A percentile compares a stretch with the other conserved stretches of the same genome.
Evolutionary conservation across 148 eudicot genomes (phyloP).

Genomic region (Heliosperma pusillum): DNA sequence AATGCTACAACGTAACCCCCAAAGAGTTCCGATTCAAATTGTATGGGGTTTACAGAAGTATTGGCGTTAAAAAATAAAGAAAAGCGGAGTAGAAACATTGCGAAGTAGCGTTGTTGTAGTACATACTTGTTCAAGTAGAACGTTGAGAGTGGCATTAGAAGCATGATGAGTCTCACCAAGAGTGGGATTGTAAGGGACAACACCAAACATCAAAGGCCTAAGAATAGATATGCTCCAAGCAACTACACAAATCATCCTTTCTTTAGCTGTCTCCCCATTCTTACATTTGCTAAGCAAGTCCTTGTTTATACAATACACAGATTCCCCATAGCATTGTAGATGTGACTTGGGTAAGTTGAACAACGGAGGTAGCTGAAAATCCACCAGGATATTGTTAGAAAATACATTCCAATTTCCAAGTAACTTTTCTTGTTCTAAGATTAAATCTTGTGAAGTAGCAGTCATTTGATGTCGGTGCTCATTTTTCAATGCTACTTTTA

Average conservation of each 20-base stretch:
- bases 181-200: constrained; percentile 72
- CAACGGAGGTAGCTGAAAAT: constrained; percentile 58
- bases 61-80: too few relatives aligned
- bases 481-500: too few relatives aligned
- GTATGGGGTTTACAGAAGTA: too few relatives aligned
- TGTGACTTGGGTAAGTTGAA: constrained; percentile 84
- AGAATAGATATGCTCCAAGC: constrained; percentile 66
- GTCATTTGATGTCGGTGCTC: too few relatives aligned
- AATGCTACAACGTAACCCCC: too few relatives aligned
- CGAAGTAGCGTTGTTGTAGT: too few relatives aligned
- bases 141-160: constrained; percentile 60
- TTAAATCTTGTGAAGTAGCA: neutral
- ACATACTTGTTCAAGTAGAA: constrained; percentile 74
- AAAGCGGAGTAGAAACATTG: too few relatives aligned
- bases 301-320: constrained; percentile 43
- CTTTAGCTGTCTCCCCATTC: constrained; percentile 36
- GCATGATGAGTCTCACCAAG: constrained; percentile 94
- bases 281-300: constrained; percentile 53
- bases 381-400: neutral
- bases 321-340: constrained; percentile 78
- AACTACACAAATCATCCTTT: constrained; percentile 51
- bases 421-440: too few relatives aligned
- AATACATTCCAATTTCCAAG: too few relatives aligned
- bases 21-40: too few relatives aligned
- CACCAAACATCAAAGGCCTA: constrained; percentile 67